These are phyloP conservation scores for Naganishia vishniacii DNA, from an alignment of 768 basidiomycete genomes.

Conservation along the genomic window DNA sequence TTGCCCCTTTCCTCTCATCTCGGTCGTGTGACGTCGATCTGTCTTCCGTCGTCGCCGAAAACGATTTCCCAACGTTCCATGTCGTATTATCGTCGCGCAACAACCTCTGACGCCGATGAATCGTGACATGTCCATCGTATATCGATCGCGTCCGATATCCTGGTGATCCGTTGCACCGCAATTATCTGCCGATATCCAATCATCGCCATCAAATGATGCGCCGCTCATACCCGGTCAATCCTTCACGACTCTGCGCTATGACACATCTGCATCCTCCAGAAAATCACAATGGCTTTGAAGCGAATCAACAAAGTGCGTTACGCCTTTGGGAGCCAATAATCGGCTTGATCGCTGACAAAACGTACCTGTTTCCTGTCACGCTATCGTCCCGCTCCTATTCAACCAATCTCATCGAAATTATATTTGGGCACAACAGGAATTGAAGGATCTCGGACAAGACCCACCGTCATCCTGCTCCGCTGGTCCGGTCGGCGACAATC, in stretches of 20 bases:
- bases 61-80: too few species aligned
- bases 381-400: conserved; percentile 6
- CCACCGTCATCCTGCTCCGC: conserved; percentile 99
- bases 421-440: conserved; percentile 60
- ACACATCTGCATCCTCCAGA: not conserved
- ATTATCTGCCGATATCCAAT: not conserved
- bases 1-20: not conserved
- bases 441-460: conserved; percentile 98
- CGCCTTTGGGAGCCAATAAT: conserved; percentile 22
- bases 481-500: conserved; percentile 93
- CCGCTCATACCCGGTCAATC: too few species aligned
- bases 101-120: too few species aligned
- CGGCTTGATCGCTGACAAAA: too few species aligned
- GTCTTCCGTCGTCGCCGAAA: too few species aligned
- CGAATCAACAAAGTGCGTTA: conserved; percentile 91
- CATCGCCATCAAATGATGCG: too few species aligned
- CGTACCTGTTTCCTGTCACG: too few species aligned
- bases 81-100: too few species aligned
- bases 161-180: not conserved
- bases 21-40: not conserved
- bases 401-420: not conserved
- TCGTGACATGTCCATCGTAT: not conserved
- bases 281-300: conserved; percentile 76
- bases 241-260: too few species aligned
- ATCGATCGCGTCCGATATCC: not conserved